Evolutionary conservation across 2,329 filamentous ascomycete species (phyloP).

Genomic region (Epichloe baconii): DNA sequence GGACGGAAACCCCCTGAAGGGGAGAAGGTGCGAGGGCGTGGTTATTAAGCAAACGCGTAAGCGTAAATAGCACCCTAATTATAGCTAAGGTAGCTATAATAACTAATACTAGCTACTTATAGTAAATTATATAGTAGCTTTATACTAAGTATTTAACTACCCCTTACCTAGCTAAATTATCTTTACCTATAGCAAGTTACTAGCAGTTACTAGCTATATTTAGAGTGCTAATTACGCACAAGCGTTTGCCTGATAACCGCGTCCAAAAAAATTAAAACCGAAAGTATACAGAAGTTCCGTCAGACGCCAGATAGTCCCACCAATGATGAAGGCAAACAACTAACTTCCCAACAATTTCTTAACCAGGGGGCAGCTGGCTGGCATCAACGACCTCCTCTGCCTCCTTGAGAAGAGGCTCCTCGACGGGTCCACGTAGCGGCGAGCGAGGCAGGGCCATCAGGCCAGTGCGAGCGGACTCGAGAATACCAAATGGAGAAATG

Average conservation of each 20-base stretch:
- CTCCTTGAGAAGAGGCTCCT: slow-evolving; percentile 63
- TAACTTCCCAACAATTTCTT: slow-evolving; percentile 11
- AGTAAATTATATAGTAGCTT: too few relatives aligned
- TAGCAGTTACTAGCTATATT: too few relatives aligned
- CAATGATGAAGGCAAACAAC: background rate
- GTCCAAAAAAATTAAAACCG: background rate
- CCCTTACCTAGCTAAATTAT: too few relatives aligned
- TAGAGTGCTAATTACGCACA: too few relatives aligned
- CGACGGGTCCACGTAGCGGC: slow-evolving; percentile 62
- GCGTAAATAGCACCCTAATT: too few relatives aligned
- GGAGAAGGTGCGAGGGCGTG: too few relatives aligned
- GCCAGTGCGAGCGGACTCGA: slow-evolving; percentile 90
- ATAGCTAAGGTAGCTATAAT: too few relatives aligned
- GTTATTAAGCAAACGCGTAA: too few relatives aligned
- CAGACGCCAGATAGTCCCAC: slow-evolving; percentile 8
- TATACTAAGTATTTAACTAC: too few relatives aligned
- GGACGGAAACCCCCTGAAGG: background rate
- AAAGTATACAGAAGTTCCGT: slow-evolving; percentile 5
- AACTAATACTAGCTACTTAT: too few relatives aligned
- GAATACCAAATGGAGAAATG: slow-evolving; percentile 83
- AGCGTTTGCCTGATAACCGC: too few relatives aligned
- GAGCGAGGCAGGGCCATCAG: slow-evolving; percentile 94
- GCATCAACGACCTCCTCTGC: slow-evolving; percentile 90
- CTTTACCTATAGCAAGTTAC: too few relatives aligned
- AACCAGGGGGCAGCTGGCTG: slow-evolving; percentile 92